A percentile compares a stretch with the other conserved stretches of the same genome.
phyloP scores from a whole-genome alignment of 2,329 filamentous ascomycete genomes.

The Diaporthe capsici region DNA sequence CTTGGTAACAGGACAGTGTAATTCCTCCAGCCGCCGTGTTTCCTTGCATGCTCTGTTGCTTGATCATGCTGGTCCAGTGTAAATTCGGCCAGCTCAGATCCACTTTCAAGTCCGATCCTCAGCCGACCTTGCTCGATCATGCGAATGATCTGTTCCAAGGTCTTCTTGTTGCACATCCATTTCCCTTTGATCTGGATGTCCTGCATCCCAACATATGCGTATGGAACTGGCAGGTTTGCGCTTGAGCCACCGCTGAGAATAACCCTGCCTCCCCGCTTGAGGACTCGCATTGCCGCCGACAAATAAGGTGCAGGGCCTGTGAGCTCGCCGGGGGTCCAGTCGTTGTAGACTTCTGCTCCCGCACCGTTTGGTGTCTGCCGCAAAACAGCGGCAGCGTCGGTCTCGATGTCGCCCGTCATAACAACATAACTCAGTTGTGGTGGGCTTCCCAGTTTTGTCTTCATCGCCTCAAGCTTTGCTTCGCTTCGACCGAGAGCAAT shows the following conservation, averaged over 20 bases:
- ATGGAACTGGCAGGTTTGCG: background rate
- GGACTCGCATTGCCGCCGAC: background rate
- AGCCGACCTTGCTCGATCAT: background rate
- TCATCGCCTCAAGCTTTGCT: constrained; percentile 48
- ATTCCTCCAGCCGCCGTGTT: background rate
- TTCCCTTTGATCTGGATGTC: constrained; percentile 4
- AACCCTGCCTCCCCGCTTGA: background rate
- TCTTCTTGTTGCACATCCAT: constrained; percentile 7
- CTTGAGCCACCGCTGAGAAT: background rate
- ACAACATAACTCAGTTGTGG: background rate
- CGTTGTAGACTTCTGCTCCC: background rate
- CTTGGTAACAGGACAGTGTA: background rate
- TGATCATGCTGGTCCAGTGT: background rate
- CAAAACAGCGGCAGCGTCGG: background rate
- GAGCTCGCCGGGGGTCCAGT: background rate
- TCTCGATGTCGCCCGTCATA: background rate
- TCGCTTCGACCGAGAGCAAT: constrained; percentile 60
- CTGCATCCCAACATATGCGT: background rate
- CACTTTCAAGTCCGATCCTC: background rate
- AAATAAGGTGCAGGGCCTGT: background rate
- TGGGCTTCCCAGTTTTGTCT: background rate
- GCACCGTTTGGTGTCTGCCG: background rate
- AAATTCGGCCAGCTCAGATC: background rate
- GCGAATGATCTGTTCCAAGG: background rate
- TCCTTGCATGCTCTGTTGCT: background rate